Percentiles rank a stretch among this genome's conserved stretches.
Conservation (phyloP, 2,329 filamentous ascomycete genomes). For the Pseudogymnoascus sp. region DNA sequence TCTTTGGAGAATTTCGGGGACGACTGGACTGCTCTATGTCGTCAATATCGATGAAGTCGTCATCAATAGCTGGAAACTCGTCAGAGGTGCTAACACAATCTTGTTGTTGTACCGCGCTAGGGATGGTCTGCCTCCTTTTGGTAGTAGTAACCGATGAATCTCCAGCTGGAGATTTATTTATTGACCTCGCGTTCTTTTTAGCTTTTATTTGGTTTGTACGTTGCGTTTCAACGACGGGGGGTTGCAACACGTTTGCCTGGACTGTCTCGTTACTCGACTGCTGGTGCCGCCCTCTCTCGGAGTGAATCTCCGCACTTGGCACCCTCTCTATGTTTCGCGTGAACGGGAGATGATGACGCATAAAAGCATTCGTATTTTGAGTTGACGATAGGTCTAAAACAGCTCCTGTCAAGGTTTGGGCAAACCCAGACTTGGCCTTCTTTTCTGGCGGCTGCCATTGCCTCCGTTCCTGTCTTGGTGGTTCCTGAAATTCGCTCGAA, state of each 20-base stretch:
- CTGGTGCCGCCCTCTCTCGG: neutral
- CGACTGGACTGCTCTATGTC: neutral
- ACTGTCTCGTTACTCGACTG: neutral
- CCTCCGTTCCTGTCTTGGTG: slow-evolving; percentile 19
- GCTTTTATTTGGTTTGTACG: neutral
- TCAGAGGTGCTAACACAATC: neutral
- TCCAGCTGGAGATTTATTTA: neutral
- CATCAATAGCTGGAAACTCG: neutral
- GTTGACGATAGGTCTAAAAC: slow-evolving; percentile 34
- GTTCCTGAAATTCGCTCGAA: slow-evolving; percentile 28
- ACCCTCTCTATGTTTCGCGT: neutral
- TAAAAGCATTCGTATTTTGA: neutral
- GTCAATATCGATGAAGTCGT: slow-evolving; percentile 8
- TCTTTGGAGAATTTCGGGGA: neutral
- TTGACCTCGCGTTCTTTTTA: neutral
- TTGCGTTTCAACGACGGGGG: neutral
- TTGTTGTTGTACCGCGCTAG: neutral
- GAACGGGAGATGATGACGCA: neutral
- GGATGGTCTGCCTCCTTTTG: neutral
- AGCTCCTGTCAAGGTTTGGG: slow-evolving; percentile 42
- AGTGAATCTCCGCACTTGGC: neutral
- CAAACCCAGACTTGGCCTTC: slow-evolving; percentile 31
- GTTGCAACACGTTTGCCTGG: neutral
- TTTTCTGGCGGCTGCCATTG: neutral
- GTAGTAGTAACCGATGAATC: neutral